Base-by-base conservation (phyloP, 202 grass and related monocot genomes). In the Setaria viridis region DNA sequence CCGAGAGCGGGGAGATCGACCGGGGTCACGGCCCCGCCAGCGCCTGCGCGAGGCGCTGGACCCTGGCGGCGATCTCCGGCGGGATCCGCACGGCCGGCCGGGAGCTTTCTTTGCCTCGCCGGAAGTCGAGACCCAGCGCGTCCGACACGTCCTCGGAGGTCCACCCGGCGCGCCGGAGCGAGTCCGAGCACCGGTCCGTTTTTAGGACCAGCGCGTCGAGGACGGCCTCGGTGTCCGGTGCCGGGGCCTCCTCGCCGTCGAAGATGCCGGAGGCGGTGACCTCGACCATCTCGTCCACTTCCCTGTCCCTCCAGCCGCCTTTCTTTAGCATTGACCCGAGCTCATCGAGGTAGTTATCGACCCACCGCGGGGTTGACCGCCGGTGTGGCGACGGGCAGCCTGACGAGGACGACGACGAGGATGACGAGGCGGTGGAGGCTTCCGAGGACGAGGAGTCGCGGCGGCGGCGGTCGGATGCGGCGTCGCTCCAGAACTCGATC, bases 401-500 rank as follows among this genome's bases (percentile, higher is more conserved):
- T 1, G 84, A 82, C 6, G 84, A 83, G 2, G 89, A 81, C 0
- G 94, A 92, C 0, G 94, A 88, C 0, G 92, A 98, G 34, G 92
- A 25, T 25, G 25, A 25, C 25, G 25, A 98, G 34, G 91, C 48
- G 46, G 90, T 94, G 55, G 94, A 95, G 42, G 96, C 85, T 11
- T 95, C 90, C 1, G 96, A 94, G 16, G 96, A 98, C 2, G 97
- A 99, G 0, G 97, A 99, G 86, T 93, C 87, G 49, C 97, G 97
- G 53, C 97, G 85, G 46, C 97, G 92, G 33, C 97, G 82, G 85
- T 99, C 91, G 6, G 92, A 94, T 6, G 97, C 90, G 3, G 97
- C 97, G 73, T 96, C 97, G 69, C 92, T 96, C 97, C 97, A 99
- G 88, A 99, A 96, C 94, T 99, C 97, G 72, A 99, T 91, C 94